phyloP scores from a whole-genome alignment of 2,329 filamentous ascomycete species.

The Dryadomyces quercivorus region DNA sequence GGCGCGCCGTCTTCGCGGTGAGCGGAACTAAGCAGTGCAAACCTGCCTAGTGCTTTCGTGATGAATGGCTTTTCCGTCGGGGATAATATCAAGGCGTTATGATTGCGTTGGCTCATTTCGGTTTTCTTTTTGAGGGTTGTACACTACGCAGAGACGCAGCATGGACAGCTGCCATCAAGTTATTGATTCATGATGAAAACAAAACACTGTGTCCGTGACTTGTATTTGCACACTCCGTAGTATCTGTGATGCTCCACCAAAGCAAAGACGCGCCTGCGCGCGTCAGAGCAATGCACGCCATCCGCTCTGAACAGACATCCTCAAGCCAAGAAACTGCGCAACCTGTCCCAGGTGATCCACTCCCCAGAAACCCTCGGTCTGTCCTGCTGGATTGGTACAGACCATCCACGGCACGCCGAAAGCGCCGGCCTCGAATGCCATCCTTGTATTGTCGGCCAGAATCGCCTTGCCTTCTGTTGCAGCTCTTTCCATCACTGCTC shows the following conservation, averaged over 20 bases:
- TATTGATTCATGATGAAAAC: constrained; percentile 10
- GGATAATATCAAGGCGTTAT: constrained; percentile 32
- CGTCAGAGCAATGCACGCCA: constrained; percentile 22
- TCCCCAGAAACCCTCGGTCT: constrained; percentile 25
- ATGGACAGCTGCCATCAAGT: constrained; percentile 9
- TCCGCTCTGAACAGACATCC: constrained; percentile 15
- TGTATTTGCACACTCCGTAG: too few relatives aligned
- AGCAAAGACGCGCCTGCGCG: too few relatives aligned
- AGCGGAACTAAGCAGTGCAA: constrained; percentile 60
- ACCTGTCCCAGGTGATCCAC: constrained; percentile 26
- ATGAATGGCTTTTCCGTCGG: constrained; percentile 12
- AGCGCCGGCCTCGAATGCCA: constrained; percentile 22
- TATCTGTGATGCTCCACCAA: not conserved
- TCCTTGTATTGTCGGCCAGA: constrained; percentile 22
- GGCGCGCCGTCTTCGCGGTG: constrained; percentile 85
- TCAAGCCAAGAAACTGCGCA: constrained; percentile 20
- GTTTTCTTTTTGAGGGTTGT: constrained; percentile 26
- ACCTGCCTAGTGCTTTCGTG: constrained; percentile 19
- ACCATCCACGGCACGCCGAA: constrained; percentile 27
- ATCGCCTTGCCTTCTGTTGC: constrained; percentile 17
- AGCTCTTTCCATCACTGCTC: constrained; percentile 16
- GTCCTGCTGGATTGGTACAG: constrained; percentile 19
- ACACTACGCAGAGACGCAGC: constrained; percentile 23
- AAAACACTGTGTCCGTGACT: not conserved
- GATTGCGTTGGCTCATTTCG: constrained; percentile 25